Percentiles rank a stretch among this genome's conserved stretches.
Evolutionary conservation across 1,284 basidiomycete species (phyloP).

Genomic region (Ceraceosorus guamensis): DNA sequence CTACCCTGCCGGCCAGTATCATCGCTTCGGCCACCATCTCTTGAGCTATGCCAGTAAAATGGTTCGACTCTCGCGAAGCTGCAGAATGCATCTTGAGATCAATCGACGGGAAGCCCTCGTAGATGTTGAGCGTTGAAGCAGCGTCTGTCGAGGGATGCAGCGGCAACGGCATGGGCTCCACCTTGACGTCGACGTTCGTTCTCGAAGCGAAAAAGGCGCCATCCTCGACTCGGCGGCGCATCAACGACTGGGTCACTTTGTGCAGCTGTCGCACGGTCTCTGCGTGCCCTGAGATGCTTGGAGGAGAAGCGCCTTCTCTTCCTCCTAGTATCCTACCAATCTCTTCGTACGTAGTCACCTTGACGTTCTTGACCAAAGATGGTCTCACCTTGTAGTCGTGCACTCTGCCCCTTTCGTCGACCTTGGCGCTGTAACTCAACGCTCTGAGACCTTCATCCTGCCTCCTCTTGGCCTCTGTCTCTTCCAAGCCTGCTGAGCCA

Average conservation of each 20-base stretch:
- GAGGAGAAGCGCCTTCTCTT: constrained; percentile 13
- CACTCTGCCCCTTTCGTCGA: constrained; percentile 62
- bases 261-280: constrained; percentile 50
- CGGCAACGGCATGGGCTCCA: constrained; percentile 5
- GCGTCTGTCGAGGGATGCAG: neutral
- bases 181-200: too few species aligned
- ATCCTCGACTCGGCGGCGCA: neutral
- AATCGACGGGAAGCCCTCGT: constrained; percentile 26
- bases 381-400: constrained; percentile 65
- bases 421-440: constrained; percentile 72
- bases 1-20: constrained; percentile 71
- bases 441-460: constrained; percentile 52
- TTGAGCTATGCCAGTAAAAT: constrained; percentile 4
- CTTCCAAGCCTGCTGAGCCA: constrained; percentile 38
- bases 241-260: constrained; percentile 40
- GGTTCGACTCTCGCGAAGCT: neutral
- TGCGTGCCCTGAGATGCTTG: constrained; percentile 11
- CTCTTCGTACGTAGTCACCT: constrained; percentile 62
- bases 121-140: constrained; percentile 19
- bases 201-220: neutral
- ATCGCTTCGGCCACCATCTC: constrained; percentile 70
- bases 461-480: constrained; percentile 6
- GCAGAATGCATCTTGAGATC: constrained; percentile 1
- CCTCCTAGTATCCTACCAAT: constrained; percentile 51
- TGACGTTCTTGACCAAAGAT: constrained; percentile 65